Evolutionary conservation across 2,329 filamentous ascomycete species (phyloP), one percentile per base, ranked within the genome.

Genomic region (Colletotrichum agaves): DNA sequence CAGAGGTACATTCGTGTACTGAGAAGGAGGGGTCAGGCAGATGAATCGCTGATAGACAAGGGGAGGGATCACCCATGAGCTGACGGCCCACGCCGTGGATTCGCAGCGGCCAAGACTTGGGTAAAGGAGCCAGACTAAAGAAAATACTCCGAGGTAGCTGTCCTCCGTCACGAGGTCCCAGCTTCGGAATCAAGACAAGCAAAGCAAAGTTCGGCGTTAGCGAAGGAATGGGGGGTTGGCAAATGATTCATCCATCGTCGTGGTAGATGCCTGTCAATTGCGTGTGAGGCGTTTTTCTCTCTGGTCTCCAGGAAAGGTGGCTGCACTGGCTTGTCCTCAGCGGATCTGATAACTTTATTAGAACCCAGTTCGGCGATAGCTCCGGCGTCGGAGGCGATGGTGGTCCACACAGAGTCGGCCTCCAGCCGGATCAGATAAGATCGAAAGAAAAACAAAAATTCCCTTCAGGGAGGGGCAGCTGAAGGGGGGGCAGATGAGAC

Each of bases 331-430:
- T n/a, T n/a, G 50, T 15, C 21, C 52, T 52, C 31, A 65, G 72
- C 76, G 75, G 77, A 79, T 78, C 77, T 73, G 77, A 79, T 78
- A 79, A 78, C 76, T 78, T 75, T 76, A 77, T 71, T 61, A 43
- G 67, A 61, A 41, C 60, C 57, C 37, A 41, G 39, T 64, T 33
- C 41, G 33, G 61, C 15, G 15, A 47, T 43, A 52, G n/a, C 64
- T 64, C 53, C 64, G 52, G 46, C 37, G 35, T 59, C 61, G 33
- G 53, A 59, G 53, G 33, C 31, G 7, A 2, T 5, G 4, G 19
- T 17, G 37, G 2, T 15, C 43, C 60, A 56, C 50, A 49, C 33
- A 27, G 41, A 8, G 15, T 11, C 50, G 35, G 43, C 27, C 41
- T 49, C 17, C 39, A 46, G 37, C 41, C 41, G 46, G 60, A 67